phyloP scores from a whole-genome alignment of 2,329 filamentous ascomycete species.

The Gremmenia infestans region DNA sequence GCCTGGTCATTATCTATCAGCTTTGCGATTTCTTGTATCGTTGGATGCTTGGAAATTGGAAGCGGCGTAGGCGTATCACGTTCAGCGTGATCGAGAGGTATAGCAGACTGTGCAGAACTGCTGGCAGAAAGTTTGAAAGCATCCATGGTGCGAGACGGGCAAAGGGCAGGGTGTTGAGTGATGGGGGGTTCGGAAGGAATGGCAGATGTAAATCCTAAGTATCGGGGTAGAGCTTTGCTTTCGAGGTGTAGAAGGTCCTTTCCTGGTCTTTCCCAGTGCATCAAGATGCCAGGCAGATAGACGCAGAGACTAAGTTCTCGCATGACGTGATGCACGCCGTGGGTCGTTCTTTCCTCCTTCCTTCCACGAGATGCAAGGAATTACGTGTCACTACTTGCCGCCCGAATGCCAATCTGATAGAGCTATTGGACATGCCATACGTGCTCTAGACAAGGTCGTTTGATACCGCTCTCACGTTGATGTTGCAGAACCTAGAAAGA shows the following conservation, averaged over 20 bases:
- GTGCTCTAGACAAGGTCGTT: not conserved
- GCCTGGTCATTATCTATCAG: constrained; percentile 58
- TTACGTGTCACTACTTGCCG: no score
- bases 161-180: not conserved
- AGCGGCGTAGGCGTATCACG: not conserved
- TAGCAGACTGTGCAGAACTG: not conserved
- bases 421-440: not conserved
- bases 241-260: not conserved
- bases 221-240: not conserved
- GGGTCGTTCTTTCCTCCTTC: not conserved
- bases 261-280: constrained; percentile 5
- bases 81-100: no score
- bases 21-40: constrained; percentile 18
- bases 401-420: no score
- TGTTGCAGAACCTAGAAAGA: not conserved
- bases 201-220: not conserved
- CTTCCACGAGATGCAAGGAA: no score
- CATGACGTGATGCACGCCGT: not conserved
- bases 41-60: constrained; percentile 6
- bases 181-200: not conserved
- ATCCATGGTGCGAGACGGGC: not conserved
- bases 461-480: not conserved
- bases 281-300: constrained; percentile 17
- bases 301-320: constrained; percentile 6
- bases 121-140: not conserved